Evolutionary conservation across 345 rosid species (phyloP).

Genomic region (Pugionium dolabratum): DNA sequence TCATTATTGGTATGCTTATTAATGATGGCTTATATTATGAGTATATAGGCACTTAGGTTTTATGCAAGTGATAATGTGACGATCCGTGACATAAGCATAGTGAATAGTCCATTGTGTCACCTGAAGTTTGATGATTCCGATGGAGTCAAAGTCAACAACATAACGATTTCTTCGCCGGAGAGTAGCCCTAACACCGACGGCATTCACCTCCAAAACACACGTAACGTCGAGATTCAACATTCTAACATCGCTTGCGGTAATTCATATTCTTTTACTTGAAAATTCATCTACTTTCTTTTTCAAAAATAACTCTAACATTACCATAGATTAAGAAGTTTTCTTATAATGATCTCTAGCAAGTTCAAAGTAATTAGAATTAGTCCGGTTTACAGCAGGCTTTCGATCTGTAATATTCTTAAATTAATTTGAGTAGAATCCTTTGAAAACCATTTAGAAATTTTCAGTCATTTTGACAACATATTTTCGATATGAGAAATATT

Average conservation of each 20-base stretch:
- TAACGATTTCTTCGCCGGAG: constrained; percentile 69
- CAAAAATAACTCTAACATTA: too few species aligned
- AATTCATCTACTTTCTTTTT: neutral
- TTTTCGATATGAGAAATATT: too few species aligned
- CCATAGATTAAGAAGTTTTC: too few species aligned
- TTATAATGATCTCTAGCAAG: too few species aligned
- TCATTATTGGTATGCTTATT: neutral
- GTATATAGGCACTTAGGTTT: constrained; percentile 68
- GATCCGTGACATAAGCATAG: constrained; percentile 65
- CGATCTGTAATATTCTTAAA: too few species aligned
- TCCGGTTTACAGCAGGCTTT: too few species aligned
- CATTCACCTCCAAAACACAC: constrained; percentile 83
- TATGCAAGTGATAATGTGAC: constrained; percentile 69
- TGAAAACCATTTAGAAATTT: too few species aligned
- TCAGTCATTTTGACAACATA: too few species aligned
- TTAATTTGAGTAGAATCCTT: too few species aligned
- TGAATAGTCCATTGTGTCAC: constrained; percentile 83
- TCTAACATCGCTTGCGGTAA: constrained; percentile 73
- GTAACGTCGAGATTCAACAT: constrained; percentile 73
- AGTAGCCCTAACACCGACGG: constrained; percentile 87
- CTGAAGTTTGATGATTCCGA: constrained; percentile 75
- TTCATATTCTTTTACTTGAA: neutral
- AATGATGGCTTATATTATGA: neutral
- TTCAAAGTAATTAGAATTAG: too few species aligned
- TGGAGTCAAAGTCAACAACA: constrained; percentile 58